A percentile compares a stretch with the other conserved stretches of the same genome.
phyloP scores from a whole-genome alignment of 2,329 filamentous ascomycete genomes.

The Stagonosporopsis chrysanthemi region DNA sequence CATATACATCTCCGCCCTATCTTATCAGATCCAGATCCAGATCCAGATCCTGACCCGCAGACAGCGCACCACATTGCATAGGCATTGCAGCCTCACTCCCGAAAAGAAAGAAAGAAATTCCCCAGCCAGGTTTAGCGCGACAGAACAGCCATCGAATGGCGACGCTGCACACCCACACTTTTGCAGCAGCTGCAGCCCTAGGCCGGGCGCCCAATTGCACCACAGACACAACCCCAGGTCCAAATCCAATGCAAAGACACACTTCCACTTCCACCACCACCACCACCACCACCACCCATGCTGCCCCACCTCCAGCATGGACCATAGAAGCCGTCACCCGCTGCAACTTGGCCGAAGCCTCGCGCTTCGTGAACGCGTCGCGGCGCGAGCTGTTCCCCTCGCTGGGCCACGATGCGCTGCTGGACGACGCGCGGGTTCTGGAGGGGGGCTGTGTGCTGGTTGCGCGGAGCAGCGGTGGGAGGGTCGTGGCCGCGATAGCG shows the following conservation, averaged over 20 bases:
- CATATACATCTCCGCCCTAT: background rate
- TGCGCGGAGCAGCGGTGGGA: background rate
- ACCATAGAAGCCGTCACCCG: constrained; percentile 12
- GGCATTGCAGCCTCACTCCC: background rate
- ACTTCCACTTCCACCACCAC: background rate
- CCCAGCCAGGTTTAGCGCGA: background rate
- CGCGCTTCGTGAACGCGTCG: constrained; percentile 17
- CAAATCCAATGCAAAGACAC: background rate
- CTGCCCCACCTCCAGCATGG: constrained; percentile 1
- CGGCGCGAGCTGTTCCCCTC: constrained; percentile 16
- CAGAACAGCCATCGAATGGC: background rate
- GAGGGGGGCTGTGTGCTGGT: constrained; percentile 1
- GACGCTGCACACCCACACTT: constrained; percentile 1
- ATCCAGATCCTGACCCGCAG: background rate
- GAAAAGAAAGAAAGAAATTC: background rate
- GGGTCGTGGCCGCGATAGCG: constrained; percentile 1
- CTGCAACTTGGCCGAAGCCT: background rate
- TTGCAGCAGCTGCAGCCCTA: constrained; percentile 2
- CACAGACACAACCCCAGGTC: too few species aligned
- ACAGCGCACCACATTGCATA: background rate
- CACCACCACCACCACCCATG: background rate
- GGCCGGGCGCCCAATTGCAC: background rate
- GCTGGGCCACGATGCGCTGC: background rate
- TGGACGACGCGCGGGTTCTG: constrained; percentile 1
- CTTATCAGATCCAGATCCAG: background rate